A percentile compares a stretch with the other conserved stretches of the same genome.
phyloP scores from a whole-genome alignment of 768 basidiomycete genomes.

The Mycena rebaudengoi region DNA sequence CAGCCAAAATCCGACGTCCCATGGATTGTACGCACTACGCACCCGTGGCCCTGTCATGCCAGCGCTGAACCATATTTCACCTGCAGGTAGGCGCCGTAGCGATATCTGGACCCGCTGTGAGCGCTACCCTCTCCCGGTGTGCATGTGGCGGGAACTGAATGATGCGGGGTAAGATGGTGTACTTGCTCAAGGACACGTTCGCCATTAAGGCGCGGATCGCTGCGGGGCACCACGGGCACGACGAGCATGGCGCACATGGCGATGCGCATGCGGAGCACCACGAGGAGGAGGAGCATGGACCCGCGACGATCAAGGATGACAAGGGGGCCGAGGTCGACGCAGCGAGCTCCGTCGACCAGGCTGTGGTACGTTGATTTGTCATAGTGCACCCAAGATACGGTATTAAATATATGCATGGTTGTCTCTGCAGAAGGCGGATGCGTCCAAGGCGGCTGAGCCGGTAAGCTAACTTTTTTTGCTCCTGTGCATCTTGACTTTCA shows the following conservation, averaged over 20 bases:
- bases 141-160: background rate
- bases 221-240: conserved; percentile 31
- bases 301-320: conserved; percentile 46
- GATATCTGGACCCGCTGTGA: conserved; percentile 51
- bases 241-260: conserved; percentile 42
- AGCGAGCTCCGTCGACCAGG: conserved; percentile 38
- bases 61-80: background rate
- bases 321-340: conserved; percentile 51
- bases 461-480: conserved; percentile 27
- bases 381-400: background rate
- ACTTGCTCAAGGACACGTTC: conserved; percentile 46
- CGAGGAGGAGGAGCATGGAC: conserved; percentile 26
- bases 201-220: conserved; percentile 13
- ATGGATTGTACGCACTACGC: conserved; percentile 58
- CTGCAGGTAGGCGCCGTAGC: conserved; percentile 50
- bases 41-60: conserved; percentile 11
- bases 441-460: conserved; percentile 36
- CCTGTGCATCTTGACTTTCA: background rate
- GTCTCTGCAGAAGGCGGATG: conserved; percentile 33
- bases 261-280: conserved; percentile 30
- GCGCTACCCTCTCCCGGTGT: conserved; percentile 28
- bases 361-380: conserved; percentile 37
- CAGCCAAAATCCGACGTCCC: conserved; percentile 49
- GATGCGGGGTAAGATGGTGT: conserved; percentile 6
- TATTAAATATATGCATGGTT: background rate